Base-by-base conservation (phyloP, 2,329 filamentous ascomycete species). In the Eurotiales sp. region DNA sequence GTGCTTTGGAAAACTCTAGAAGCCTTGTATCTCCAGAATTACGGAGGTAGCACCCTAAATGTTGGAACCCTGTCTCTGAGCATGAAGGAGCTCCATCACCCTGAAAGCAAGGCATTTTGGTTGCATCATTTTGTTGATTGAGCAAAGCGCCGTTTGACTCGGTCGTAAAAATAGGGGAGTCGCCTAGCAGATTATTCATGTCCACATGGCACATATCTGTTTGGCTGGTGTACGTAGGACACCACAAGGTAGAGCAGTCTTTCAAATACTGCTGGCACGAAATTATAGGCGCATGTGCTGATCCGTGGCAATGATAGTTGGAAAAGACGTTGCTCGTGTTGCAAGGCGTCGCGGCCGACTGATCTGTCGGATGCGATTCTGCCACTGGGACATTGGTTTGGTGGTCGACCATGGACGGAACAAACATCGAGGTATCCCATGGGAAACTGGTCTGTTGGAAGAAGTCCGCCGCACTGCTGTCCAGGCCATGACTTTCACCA, bases 161-260 rank as follows among this genome's bases (percentile, higher is more conserved):
- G 22, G 30, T 50, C 29, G 19, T 41, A 48, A 51, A 54, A 17
- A 49, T 30, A 10, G 50, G 29, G 5, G 63, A 60, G 50, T 65
- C 65, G 5, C 66, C 57, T 39, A 71, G 58, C 58, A 69, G 64
- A 46, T 70, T 64, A 52, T 69, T 66, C 40, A 69, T 59, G 21
- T 70, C 66, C 12, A 61, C 58, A 46, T 69, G 67, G 30, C 34
- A 42, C 19, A 70, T 61, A 6, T 64, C 59, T 3, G 59, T 61
- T 51, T 63, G 65, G 2, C 50, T 46, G 14, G 65, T 61, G 39
- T 59, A 58, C 1, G 59, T 51, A 29, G 61, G 58, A 8, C 56
- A 55, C 23, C 55, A 53, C 40, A 64, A 53, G 37, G 59, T 56
- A 19, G 50, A 57, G 45, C 61, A 61, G 21, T 67, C 64, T 42